Conservation (phyloP, 2,329 filamentous ascomycete species). For the Trichoderma sp. region DNA sequence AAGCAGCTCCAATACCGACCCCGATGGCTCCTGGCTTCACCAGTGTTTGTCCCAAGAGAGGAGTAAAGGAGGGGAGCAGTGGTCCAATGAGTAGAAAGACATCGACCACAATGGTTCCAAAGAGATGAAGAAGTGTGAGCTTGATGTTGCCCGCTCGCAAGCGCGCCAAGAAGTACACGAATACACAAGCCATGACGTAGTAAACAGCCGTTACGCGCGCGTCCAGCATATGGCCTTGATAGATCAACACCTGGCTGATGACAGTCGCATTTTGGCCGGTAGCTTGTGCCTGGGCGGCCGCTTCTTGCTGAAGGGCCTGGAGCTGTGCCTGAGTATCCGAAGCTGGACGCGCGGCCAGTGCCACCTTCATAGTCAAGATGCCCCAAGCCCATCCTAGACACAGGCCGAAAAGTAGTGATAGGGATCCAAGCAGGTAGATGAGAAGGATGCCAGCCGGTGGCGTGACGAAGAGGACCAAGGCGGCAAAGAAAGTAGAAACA, state of each 20-base stretch:
- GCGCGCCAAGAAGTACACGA: slow-evolving; percentile 50
- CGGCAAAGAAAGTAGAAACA: slow-evolving; percentile 49
- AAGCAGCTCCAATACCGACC: slow-evolving; percentile 48
- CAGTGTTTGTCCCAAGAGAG: slow-evolving; percentile 43
- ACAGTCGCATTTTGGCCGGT: slow-evolving; percentile 32
- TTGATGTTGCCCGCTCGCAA: slow-evolving; percentile 51
- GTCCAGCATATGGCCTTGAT: slow-evolving; percentile 52
- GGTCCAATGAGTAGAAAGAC: slow-evolving; percentile 50
- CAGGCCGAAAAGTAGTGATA: slow-evolving; percentile 51
- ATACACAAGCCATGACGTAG: slow-evolving; percentile 45
- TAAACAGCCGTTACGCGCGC: slow-evolving; percentile 46
- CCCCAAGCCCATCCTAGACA: slow-evolving; percentile 55
- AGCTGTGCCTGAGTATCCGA: slow-evolving; percentile 43
- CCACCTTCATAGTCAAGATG: slow-evolving; percentile 52
- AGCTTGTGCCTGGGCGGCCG: slow-evolving; percentile 39
- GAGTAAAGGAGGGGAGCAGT: slow-evolving; percentile 45
- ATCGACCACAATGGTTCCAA: slow-evolving; percentile 51
- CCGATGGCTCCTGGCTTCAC: slow-evolving; percentile 51
- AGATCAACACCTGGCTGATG: slow-evolving; percentile 44
- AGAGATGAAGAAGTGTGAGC: slow-evolving; percentile 48
- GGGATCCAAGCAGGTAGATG: slow-evolving; percentile 47
- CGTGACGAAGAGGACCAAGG: slow-evolving; percentile 47
- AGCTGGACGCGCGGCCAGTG: slow-evolving; percentile 46
- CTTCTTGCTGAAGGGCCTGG: slow-evolving; percentile 41
- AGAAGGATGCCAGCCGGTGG: slow-evolving; percentile 51